These are phyloP conservation scores for Escallonia herrerae DNA, from an alignment of 129 eudicot genomes.

Conservation along the genomic window DNA sequence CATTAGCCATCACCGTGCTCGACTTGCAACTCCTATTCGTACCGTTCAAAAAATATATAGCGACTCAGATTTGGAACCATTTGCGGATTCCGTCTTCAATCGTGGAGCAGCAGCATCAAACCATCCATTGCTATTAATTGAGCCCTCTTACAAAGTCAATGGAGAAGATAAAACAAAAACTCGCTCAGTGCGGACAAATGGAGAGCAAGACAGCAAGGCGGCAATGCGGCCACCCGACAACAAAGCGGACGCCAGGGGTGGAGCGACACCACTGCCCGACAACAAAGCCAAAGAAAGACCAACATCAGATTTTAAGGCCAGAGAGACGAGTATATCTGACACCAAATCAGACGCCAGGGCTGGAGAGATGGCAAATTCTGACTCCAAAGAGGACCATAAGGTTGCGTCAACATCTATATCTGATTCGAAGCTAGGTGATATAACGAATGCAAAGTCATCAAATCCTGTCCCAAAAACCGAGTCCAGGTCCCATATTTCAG, in stretches of 20 bases:
- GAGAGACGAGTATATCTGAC: slow-evolving; percentile 27
- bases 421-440: slow-evolving; percentile 29
- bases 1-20: slow-evolving; percentile 84
- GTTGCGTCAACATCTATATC: slow-evolving; percentile 14
- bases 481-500: slow-evolving; percentile 1
- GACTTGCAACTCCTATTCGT: slow-evolving; percentile 96
- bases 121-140: slow-evolving; percentile 66
- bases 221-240: slow-evolving; percentile 25
- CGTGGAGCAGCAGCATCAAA: slow-evolving; percentile 44
- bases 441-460: slow-evolving; percentile 10
- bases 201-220: slow-evolving; percentile 30
- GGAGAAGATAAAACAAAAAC: slow-evolving; percentile 73
- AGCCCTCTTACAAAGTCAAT: slow-evolving; percentile 67
- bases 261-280: slow-evolving; percentile 10
- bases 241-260: slow-evolving; percentile 33
- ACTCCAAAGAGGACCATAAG: slow-evolving; percentile 19
- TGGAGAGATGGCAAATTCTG: slow-evolving; percentile 26
- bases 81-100: slow-evolving; percentile 57
- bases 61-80: slow-evolving; percentile 75
- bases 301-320: slow-evolving; percentile 25
- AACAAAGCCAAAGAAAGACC: slow-evolving; percentile 35
- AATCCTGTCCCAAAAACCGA: slow-evolving; percentile 14
- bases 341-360: slow-evolving; percentile 18
- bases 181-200: slow-evolving; percentile 29
- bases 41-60: slow-evolving; percentile 72